Percentiles rank a stretch among this genome's conserved stretches.
These are phyloP conservation scores for Fragaria vesca DNA, from an alignment of 306 rosid species.

Conservation along the genomic window DNA sequence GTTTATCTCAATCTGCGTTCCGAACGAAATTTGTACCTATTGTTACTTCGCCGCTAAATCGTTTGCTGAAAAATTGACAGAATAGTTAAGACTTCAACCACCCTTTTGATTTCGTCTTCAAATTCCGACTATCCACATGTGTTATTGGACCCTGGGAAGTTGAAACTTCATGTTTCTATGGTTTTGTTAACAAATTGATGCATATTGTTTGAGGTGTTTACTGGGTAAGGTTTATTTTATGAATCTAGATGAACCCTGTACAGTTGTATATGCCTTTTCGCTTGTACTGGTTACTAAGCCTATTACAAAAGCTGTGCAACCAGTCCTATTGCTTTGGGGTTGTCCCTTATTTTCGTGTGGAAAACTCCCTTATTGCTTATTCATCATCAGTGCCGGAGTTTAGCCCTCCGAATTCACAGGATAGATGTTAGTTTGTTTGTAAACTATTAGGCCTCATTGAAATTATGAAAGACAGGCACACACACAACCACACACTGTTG, in stretches of 20 bases:
- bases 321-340: neutral
- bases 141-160: neutral
- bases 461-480: neutral
- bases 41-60: neutral
- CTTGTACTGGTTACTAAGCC: neutral
- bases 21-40: neutral
- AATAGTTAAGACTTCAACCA: neutral
- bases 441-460: neutral
- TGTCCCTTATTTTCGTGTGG: neutral
- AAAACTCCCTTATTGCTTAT: neutral
- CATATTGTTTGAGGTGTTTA: neutral
- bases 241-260: neutral
- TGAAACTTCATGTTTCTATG: neutral
- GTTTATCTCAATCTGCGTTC: neutral
- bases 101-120: neutral
- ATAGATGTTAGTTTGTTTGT: neutral
- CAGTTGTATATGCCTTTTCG: neutral
- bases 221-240: no score
- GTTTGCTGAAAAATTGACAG: neutral
- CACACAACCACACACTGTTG: neutral
- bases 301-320: neutral
- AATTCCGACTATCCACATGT: neutral
- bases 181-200: neutral
- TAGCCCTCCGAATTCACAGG: neutral
- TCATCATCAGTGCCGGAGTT: neutral